Percentiles rank a stretch among this genome's conserved stretches.
Evolutionary conservation across 148 eudicot species (phyloP).

Genomic region (Chenopodium berlandieri): DNA sequence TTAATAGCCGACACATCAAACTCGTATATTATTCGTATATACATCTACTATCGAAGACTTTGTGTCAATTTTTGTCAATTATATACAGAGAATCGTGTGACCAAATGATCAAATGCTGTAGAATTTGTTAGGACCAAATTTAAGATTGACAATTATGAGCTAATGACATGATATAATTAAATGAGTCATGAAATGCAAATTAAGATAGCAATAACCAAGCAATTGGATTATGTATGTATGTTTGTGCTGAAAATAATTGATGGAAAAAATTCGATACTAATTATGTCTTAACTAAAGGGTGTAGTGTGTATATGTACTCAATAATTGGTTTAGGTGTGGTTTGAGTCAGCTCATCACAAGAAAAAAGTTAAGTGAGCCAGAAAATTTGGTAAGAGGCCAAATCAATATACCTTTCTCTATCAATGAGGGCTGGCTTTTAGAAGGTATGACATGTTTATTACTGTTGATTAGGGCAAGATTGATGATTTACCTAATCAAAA

Average conservation of each 20-base stretch:
- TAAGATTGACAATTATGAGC: no score
- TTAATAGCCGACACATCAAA: no score
- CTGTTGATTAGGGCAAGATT: not conserved
- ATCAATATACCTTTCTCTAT: not conserved
- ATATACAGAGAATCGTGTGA: no score
- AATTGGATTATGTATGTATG: not conserved
- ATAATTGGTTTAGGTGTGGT: constrained; percentile 7
- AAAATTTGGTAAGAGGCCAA: not conserved
- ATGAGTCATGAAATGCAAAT: no score
- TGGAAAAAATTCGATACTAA: not conserved
- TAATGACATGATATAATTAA: no score
- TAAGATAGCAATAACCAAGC: not conserved
- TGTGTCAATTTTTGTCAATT: no score
- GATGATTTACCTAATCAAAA: not conserved
- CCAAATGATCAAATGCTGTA: no score
- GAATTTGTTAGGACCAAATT: no score
- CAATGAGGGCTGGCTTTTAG: not conserved
- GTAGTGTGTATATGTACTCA: not conserved
- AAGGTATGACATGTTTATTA: not conserved
- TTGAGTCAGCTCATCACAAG: not conserved
- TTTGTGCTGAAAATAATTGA: not conserved
- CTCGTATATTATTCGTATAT: no score
- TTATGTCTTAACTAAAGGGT: not conserved
- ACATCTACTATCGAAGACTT: no score
- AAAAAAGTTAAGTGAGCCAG: not conserved